Conservation (phyloP, 2,329 filamentous ascomycete genomes). For the Exophiala bonariae region DNA sequence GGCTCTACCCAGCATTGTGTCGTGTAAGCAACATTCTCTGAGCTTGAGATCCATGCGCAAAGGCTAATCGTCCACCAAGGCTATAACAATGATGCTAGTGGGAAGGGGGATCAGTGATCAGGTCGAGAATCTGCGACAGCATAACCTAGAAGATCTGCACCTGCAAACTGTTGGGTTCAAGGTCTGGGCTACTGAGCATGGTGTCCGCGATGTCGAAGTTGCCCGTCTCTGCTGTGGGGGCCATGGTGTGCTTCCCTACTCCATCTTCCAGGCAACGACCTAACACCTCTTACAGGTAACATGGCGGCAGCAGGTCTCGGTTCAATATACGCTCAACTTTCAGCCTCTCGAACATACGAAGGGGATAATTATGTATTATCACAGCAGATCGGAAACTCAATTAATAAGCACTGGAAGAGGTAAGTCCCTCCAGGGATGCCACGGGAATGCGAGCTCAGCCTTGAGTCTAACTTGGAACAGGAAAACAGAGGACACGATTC, state of each 20-base stretch:
- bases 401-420: constrained; percentile 24
- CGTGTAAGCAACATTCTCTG: constrained; percentile 10
- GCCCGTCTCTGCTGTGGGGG: constrained; percentile 24
- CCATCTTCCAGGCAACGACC: no score
- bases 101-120: constrained; percentile 25
- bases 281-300: constrained; percentile 1
- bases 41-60: no score
- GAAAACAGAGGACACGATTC: constrained; percentile 22
- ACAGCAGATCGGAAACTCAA: constrained; percentile 9
- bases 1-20: constrained; percentile 22
- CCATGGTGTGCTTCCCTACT: constrained; percentile 8
- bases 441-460: no score
- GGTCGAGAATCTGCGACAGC: constrained; percentile 21
- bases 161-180: constrained; percentile 27
- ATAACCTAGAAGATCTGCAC: constrained; percentile 25
- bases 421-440: no score
- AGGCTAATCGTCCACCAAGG: constrained; percentile 1
- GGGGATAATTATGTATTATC: constrained; percentile 13
- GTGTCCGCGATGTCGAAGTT: constrained; percentile 21
- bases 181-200: constrained; percentile 24
- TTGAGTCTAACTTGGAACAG: background rate
- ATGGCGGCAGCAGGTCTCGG: constrained; percentile 7
- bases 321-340: constrained; percentile 8
- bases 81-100: constrained; percentile 24
- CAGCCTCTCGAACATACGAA: constrained; percentile 10